A percentile compares a stretch with the other conserved stretches of the same genome.
phyloP scores from a whole-genome alignment of 495 filamentous ascomycete species.

The Penicillium steckii region DNA sequence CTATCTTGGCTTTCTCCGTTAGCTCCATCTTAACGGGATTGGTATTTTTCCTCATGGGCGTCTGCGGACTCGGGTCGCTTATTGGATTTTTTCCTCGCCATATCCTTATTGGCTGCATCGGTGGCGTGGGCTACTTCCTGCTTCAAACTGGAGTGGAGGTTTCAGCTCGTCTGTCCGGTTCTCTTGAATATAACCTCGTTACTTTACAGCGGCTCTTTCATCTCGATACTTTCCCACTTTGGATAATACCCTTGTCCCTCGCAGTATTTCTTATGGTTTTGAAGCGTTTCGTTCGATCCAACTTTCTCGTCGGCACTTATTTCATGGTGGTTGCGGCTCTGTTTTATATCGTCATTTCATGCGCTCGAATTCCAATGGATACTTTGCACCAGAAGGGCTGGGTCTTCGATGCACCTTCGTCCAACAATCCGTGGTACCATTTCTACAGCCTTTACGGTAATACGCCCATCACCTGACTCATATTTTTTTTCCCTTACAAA shows the following conservation, averaged over 20 bases:
- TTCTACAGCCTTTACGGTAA: constrained; percentile 93
- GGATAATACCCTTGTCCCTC: constrained; percentile 75
- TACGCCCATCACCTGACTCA: constrained; percentile 16
- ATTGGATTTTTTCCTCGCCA: constrained; percentile 96
- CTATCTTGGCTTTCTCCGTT: constrained; percentile 84
- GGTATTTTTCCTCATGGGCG: constrained; percentile 89
- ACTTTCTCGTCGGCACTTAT: constrained; percentile 81
- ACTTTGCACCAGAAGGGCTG: constrained; percentile 71
- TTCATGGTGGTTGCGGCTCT: constrained; percentile 76
- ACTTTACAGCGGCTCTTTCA: constrained; percentile 72
- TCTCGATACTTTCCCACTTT: constrained; percentile 72
- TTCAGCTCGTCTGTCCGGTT: constrained; percentile 82
- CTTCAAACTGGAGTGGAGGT: constrained; percentile 90
- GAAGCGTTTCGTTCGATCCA: constrained; percentile 72
- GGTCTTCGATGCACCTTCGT: constrained; percentile 84
- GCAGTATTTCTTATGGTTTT: constrained; percentile 72
- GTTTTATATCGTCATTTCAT: constrained; percentile 77
- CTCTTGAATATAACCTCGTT: constrained; percentile 72
- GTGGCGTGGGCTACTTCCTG: constrained; percentile 96
- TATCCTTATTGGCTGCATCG: constrained; percentile 96
- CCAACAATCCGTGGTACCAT: constrained; percentile 89
- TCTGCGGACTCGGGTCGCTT: constrained; percentile 79
- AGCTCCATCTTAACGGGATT: constrained; percentile 88
- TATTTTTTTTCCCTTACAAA: not conserved
- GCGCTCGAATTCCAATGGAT: constrained; percentile 60